Base-by-base conservation (phyloP, 441 rosid species). In the Breynia disticha region DNA sequence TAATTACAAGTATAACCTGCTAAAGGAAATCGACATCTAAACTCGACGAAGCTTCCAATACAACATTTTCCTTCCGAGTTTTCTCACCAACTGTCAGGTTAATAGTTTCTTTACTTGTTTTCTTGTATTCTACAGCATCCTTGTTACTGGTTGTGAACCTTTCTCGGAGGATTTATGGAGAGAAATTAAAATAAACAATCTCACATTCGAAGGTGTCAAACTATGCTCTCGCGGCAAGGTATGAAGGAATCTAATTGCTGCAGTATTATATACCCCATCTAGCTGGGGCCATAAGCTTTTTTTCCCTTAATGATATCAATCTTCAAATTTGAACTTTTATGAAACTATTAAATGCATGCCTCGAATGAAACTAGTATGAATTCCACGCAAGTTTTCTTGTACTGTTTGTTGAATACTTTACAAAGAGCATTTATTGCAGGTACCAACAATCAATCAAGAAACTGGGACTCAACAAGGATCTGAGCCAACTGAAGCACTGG, bases 91-190 rank as follows among this genome's bases (percentile, higher is more conserved):
- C 35, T 28, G 35, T 9, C 8, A 28, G 35, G 35, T 28, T 28
- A 28, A 54, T 55, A 16, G 38, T 62, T 46, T 64, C 52, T 39
- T n/a, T 22, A 28, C 38, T 32, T 14, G 58, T 44, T 44, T 12
- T 61, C 50, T 60, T 57, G 50, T 50, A 19, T 70, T 22, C 46
- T 21, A 65, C 78, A 85, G 96, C 71, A 83, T 90, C 72, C 72
- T 83, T 43, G 87, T 87, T 42, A 69, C 69, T 57, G 96, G 97
- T 38, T 87, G 87, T 57, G 79, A 78, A 51, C 90, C 97, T 12
- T 87, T 81, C 72, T 67, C 85, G 3, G 97, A 90, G 77, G 97
- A 90, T 67, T 48, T 80, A 43, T 84, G 96, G 96, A 78, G 62
- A 5, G 87, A 84, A 75, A 63, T 87, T 17, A 67, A 48, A 66